A percentile compares a stretch with the other conserved stretches of the same genome.
Conservation (phyloP, 2,329 filamentous ascomycete species). For the Xylariaceae sp. region DNA sequence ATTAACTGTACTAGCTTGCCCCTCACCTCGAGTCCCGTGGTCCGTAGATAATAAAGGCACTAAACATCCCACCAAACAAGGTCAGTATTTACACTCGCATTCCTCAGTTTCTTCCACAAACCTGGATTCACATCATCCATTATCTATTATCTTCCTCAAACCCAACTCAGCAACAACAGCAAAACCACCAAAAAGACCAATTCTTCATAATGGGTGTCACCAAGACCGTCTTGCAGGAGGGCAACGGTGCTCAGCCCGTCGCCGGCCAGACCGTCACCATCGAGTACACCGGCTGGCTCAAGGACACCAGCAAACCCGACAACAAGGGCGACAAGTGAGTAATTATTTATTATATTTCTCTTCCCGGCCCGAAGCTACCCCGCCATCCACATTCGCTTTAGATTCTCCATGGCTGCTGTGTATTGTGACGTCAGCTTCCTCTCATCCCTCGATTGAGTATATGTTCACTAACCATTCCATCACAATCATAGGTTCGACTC, state of each 20-base stretch:
- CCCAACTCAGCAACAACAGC: neutral
- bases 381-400: conserved; percentile 24
- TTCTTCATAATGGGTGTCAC: conserved; percentile 71
- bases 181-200: conserved; percentile 22
- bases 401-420: neutral
- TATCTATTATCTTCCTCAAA: neutral
- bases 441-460: neutral
- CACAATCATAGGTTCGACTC: conserved; percentile 79
- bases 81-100: conserved; percentile 15
- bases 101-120: conserved; percentile 17
- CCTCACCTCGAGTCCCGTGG: conserved; percentile 19
- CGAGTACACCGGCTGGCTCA: conserved; percentile 89
- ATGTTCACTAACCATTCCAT: conserved; percentile 3
- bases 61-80: conserved; percentile 36
- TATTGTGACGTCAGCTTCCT: conserved; percentile 21
- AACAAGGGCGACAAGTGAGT: conserved; percentile 76
- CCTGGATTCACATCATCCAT: conserved; percentile 1
- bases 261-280: conserved; percentile 79
- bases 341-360: neutral
- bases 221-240: conserved; percentile 68
- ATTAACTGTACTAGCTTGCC: neutral
- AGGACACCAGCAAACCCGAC: conserved; percentile 66
- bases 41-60: conserved; percentile 29
- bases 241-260: conserved; percentile 67
- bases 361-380: conserved; percentile 13